Base-by-base conservation (phyloP, 148 eudicot species). In the Rheum nobile region DNA sequence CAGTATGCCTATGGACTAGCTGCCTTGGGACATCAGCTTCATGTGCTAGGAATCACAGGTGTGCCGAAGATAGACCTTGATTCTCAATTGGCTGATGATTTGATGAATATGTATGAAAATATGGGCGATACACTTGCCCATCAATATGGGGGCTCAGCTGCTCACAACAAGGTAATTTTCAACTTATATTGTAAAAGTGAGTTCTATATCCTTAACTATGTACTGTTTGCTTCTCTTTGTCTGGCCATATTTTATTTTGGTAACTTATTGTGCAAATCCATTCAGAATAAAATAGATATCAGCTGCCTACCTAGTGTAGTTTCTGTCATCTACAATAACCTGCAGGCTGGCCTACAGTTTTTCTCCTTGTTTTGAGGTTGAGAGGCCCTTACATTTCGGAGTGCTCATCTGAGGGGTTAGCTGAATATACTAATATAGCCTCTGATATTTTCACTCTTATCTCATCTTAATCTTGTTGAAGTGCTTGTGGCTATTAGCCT, bases 101-200 rank as follows among this genome's bases (percentile, higher is more conserved):
- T 95, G 37, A 88, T 95, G 97, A 80, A 74, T 59, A 37, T 83
- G 37, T 95, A 84, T 79, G 94, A 95, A 80, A 84, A 77, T 67
- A 92, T 95, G 86, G 99, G 97, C 26, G 92, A 95, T 82, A 87
- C 88, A 14, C 84, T 95, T 74, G 88, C 99, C 11, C 77, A 81
- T 63, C 99, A 95, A 65, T 92, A 95, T 81, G 96, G 96, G 75
- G 99, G 99, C 57, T 95, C 99, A 37, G 86, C 99, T 22, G 97
- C 99, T 32, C 99, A 92, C 76, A 92, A 88, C 75, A 95, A 95
- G 99, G 99, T 95, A 86, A 22, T 43, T n/a, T 24, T 44, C 48
- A 31, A 22, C 26, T 28, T 72, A 4, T 59, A 29, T 44, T 32
- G 39, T 65, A 4, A 16, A 14, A 32, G 21, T 63, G 38, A 63